phyloP scores from a whole-genome alignment of 2,329 filamentous ascomycete genomes.

The Ceratocystis alfenasii region DNA sequence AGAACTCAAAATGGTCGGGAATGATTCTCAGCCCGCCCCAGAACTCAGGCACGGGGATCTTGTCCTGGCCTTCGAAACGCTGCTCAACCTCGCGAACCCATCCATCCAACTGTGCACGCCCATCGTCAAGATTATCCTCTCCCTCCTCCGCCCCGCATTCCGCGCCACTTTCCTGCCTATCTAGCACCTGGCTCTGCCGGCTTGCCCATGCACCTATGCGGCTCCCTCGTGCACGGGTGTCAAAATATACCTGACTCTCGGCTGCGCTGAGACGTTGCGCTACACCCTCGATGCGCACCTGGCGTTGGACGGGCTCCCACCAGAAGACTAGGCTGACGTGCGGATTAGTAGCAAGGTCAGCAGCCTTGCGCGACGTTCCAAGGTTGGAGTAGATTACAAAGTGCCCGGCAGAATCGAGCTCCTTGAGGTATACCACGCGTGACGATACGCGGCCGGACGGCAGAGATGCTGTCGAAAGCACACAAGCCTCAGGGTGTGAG shows the following conservation, averaged over 20 bases:
- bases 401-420: constrained; percentile 53
- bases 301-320: constrained; percentile 77
- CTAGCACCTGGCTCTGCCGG: constrained; percentile 67
- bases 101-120: constrained; percentile 59
- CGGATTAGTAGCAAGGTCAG: constrained; percentile 59
- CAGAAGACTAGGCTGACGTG: constrained; percentile 78
- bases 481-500: constrained; percentile 76
- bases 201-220: constrained; percentile 90
- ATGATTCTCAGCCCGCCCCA: constrained; percentile 86
- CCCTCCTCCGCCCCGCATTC: constrained; percentile 21
- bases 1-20: constrained; percentile 85
- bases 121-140: constrained; percentile 42
- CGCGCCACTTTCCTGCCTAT: constrained; percentile 29
- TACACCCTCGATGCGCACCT: constrained; percentile 77
- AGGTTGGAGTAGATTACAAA: constrained; percentile 95
- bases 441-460: constrained; percentile 75
- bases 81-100: constrained; percentile 67
- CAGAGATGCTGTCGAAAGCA: constrained; percentile 69
- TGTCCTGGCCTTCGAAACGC: constrained; percentile 59
- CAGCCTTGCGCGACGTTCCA: constrained; percentile 58
- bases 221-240: constrained; percentile 62
- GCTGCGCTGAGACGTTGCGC: constrained; percentile 53
- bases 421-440: constrained; percentile 88
- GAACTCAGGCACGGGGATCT: constrained; percentile 83
- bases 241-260: constrained; percentile 61